These are phyloP conservation scores for Lipomyces sp. DNA, from an alignment of 805 yeast genomes.

Conservation along the genomic window DNA sequence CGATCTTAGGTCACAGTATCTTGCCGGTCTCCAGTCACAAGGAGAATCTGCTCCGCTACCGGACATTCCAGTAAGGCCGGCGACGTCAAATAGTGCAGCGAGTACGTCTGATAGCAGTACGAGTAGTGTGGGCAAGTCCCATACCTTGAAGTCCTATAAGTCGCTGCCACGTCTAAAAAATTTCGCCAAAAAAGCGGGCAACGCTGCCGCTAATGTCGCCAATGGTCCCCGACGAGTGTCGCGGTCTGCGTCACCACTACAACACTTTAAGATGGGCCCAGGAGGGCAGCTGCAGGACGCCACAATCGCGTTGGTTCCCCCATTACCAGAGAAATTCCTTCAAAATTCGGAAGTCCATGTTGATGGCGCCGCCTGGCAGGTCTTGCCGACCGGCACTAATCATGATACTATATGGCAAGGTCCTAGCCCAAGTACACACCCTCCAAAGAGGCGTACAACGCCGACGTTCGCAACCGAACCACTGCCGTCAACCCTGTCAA, in stretches of 20 bases:
- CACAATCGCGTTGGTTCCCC: conserved; percentile 1
- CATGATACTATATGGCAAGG: neutral
- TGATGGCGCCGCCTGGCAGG: neutral
- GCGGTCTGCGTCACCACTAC: conserved; percentile 24
- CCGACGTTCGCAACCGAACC: conserved; percentile 10
- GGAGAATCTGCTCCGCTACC: neutral
- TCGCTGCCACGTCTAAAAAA: conserved; percentile 20
- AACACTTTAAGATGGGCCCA: neutral
- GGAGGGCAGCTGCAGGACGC: neutral
- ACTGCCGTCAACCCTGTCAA: conserved; percentile 9
- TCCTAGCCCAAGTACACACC: conserved; percentile 7
- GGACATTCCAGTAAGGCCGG: conserved; percentile 3
- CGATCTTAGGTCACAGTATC: conserved; percentile 22
- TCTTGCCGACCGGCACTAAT: neutral
- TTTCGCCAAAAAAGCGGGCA: conserved; percentile 17
- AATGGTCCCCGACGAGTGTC: conserved; percentile 6
- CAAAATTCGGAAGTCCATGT: neutral
- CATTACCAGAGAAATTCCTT: conserved; percentile 6
- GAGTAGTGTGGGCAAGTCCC: conserved; percentile 2
- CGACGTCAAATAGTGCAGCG: conserved; percentile 10
- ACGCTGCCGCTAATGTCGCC: conserved; percentile 8
- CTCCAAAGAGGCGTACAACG: conserved; percentile 15
- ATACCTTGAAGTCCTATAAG: conserved; percentile 10
- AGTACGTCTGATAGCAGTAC: conserved; percentile 4
- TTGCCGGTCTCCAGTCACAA: neutral